Base-by-base conservation (phyloP, 345 rosid species). In the Limnanthes douglasii region DNA sequence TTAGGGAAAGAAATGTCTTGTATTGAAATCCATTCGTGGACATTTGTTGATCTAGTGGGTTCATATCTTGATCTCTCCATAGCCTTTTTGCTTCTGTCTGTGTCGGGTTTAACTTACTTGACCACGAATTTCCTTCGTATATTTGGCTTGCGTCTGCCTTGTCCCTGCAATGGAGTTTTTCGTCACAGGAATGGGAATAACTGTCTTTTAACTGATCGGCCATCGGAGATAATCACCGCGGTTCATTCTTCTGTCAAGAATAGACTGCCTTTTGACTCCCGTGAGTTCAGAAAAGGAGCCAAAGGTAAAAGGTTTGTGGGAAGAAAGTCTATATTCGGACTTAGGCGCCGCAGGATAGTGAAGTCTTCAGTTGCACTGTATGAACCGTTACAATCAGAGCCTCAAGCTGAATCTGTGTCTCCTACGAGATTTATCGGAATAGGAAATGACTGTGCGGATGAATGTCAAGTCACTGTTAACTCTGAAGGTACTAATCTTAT, bases 41-140 rank as follows among this genome's bases (percentile, higher is more conserved):
- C 72, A 20, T 62, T 75, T 37, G 18, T 48, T 5, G 70, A 53
- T 17, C 54, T 69, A 19, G 77, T 75, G 13, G 65, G 70, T 56
- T 82, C 77, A 14, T 75, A 62, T 55, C 60, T 67, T 46, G 79
- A 80, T 63, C 69, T 80, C 15, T 46, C 53, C 6, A 39, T 72
- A 38, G 62, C 70, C 10, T 67, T 55, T 42, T 35, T 45, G 15
- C 60, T 75, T 3, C 65, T 80, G 20, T 67, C 65, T 15, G 79
- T 65, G 1, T 69, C 86, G 4, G 11, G 60, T 11, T 37, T 70
- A 19, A 68, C 67, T 23, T 75, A 57, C 42, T 11, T 58, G 12
- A 51, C 70, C 5, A 67, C 86, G 0, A 70, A 53, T 17, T 51
- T 80, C 41, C 63, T 80, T 18, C 45, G 62, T 55, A 29, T 75